phyloP scores from a whole-genome alignment of 1,139 yeast genomes.

The Hemisphaericaspora subhashii region DNA sequence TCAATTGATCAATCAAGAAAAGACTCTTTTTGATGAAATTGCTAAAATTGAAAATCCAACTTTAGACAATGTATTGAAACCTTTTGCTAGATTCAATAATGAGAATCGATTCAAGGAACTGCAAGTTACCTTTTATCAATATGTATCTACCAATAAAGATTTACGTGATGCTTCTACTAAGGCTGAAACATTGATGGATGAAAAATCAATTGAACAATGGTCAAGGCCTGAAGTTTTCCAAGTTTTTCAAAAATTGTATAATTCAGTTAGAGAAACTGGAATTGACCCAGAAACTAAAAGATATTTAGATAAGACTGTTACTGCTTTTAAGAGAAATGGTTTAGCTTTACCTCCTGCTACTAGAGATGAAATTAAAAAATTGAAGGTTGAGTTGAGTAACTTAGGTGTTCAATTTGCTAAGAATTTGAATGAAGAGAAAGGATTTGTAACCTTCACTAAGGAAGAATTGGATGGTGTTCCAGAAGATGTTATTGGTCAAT shows the following conservation, averaged over 20 bases:
- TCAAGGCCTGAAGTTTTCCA: slow-evolving; percentile 68
- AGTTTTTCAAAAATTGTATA: slow-evolving; percentile 53
- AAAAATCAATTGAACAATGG: slow-evolving; percentile 60
- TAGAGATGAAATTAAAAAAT: slow-evolving; percentile 54
- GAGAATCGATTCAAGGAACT: slow-evolving; percentile 40
- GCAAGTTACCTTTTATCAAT: slow-evolving; percentile 64
- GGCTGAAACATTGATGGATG: slow-evolving; percentile 58
- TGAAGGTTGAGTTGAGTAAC: slow-evolving; percentile 60
- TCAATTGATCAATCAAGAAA: slow-evolving; percentile 45
- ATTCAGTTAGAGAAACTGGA: slow-evolving; percentile 24
- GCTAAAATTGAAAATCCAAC: slow-evolving; percentile 52
- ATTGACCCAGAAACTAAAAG: slow-evolving; percentile 58
- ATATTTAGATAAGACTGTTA: slow-evolving; percentile 55
- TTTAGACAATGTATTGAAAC: slow-evolving; percentile 54
- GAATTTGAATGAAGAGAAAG: slow-evolving; percentile 72
- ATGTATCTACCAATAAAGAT: slow-evolving; percentile 61
- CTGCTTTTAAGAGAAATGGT: slow-evolving; percentile 64
- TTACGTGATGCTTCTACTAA: slow-evolving; percentile 69
- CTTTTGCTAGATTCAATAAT: slow-evolving; percentile 53
- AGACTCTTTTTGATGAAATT: slow-evolving; percentile 51
- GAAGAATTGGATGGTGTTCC: slow-evolving; percentile 79
- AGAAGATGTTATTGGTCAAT: slow-evolving; percentile 56
- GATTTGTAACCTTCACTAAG: slow-evolving; percentile 53
- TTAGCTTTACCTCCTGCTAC: slow-evolving; percentile 56
- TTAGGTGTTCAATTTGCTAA: slow-evolving; percentile 58